phyloP scores from a whole-genome alignment of 176 grass and related monocot genomes.

The Aegilops tauschii region DNA sequence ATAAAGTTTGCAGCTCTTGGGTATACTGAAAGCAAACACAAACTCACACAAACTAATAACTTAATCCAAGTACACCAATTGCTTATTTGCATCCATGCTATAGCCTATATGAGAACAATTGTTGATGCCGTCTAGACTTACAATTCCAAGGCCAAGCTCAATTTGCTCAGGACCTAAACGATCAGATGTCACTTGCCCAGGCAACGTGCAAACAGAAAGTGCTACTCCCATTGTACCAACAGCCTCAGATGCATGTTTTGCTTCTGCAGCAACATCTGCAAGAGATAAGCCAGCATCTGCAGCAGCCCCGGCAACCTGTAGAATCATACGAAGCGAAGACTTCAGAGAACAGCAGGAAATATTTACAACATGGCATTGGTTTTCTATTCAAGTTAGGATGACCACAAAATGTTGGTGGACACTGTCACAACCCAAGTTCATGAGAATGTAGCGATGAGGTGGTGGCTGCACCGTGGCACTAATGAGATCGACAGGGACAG shows the following conservation, averaged over 20 bases:
- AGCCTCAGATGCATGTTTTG: slow-evolving; percentile 85
- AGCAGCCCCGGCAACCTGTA: slow-evolving; percentile 95
- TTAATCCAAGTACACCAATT: slow-evolving; percentile 15
- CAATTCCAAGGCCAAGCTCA: slow-evolving; percentile 99
- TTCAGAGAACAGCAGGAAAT: slow-evolving; percentile 7
- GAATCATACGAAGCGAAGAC: slow-evolving; percentile 23
- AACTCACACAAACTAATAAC: slow-evolving; percentile 20
- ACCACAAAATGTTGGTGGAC: slow-evolving; percentile 6
- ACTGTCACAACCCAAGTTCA: not conserved
- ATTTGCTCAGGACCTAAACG: slow-evolving; percentile 86
- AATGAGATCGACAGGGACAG: not conserved
- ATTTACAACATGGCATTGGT: not conserved
- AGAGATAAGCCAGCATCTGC: slow-evolving; percentile 91
- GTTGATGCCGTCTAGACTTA: slow-evolving; percentile 51
- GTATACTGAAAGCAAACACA: slow-evolving; percentile 33
- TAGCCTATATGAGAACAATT: slow-evolving; percentile 4
- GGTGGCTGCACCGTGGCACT: not conserved
- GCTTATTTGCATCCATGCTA: slow-evolving; percentile 10
- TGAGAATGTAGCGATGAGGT: not conserved
- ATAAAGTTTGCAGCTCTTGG: not conserved
- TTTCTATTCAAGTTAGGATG: not conserved
- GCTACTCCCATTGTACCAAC: slow-evolving; percentile 99
- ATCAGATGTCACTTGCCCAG: slow-evolving; percentile 93
- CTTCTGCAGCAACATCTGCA: slow-evolving; percentile 89
- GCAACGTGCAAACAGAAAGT: slow-evolving; percentile 94